Base-by-base conservation (phyloP, 2,329 filamentous ascomycete species). In the Monilinia vaccinii-corymbosi region DNA sequence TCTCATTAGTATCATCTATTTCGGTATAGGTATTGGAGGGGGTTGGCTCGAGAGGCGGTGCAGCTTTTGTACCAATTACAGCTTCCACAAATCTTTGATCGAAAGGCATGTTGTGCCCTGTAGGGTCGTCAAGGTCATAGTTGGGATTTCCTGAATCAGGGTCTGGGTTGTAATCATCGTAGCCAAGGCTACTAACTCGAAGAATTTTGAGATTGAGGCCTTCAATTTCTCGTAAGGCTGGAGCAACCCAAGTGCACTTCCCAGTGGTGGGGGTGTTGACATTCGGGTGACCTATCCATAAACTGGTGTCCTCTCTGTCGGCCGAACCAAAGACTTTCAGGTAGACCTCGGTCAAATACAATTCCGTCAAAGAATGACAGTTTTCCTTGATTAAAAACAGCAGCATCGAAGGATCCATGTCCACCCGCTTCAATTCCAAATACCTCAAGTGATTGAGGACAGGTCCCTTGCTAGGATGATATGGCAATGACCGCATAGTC, bases 81-180 rank as follows among this genome's bases (percentile, higher is more conserved):
- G 68, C 68, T 50, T 71, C 67, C 6, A 73, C 70, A 42, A 73
- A 73, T 32, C 71, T 65, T 49, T 69, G 65, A 56, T 73, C 71
- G 45, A 73, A 71, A 6, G 64, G 67, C 25, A 64, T 62, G 32
- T 64, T 52, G 3, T 60, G 53, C 11, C 60, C 63, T 3, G 62
- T 62, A 25, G 67, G 66, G 45, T 72, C 70, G 31, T 48, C 50
- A 32, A 70, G 62, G 55, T 73, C 71, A 55, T 68, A 72, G 25
- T 66, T 60, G 2, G 65, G 63, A 49, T 63, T 50, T 47, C 48
- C 32, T 3, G 59, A 61, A 25, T 60, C 48, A 32, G 52, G 49
- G 21, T 64, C 55, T 1, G 66, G 63, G 31, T 67, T 62, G 48
- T 66, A 71, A 51, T 71, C 70, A 63, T 71, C 70, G 55, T 72